Base-by-base conservation (phyloP, 192 early-diverging fungal genomes). In the Rhizoclosmatium globosum region DNA sequence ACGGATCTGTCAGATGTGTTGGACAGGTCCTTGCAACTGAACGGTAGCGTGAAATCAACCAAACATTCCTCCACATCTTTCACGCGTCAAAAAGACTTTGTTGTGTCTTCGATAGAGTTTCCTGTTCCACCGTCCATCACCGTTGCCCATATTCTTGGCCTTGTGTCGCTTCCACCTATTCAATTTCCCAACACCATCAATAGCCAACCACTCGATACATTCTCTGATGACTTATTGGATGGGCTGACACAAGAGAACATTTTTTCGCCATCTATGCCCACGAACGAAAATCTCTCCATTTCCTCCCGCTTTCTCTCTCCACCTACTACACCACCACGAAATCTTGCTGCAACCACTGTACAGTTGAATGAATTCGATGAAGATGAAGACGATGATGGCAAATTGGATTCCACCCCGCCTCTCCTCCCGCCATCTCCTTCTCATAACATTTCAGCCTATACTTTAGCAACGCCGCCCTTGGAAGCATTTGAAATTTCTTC, bases 41-140 rank as follows among this genome's bases (percentile, higher is more conserved):
- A 44, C 11, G 17, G 11, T 15, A 3, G 9, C 31, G 17, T 19
- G 31, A 69, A 11, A 2, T 44, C 68, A n/a, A 48, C 42, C 42
- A 46, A 11, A 7, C 42, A 17, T 11, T 44, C 17, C 17, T 13
- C n/a, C 44, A 11, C 31, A 9, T 47, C 42, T 47, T 17, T 11
- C 42, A 15, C 21, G 17, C n/a, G 42, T 15, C 19, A 11, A 42
- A 50, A 59, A 31, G 70, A 72, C 38, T 58, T 72, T 72, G 70
- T 72, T 41, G 70, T 57, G 4, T 72, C 70, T 2, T 58, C 53
- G 7, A 57, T 72, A 2, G 70, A 72, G 38, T 59, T 72, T 53
- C 53, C 53, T 19, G 38, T 17, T 2, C 17, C 70, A 11, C 70
- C 70, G 23, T 11, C 23, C 21, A 9, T 72, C 4, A 57, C 70